phyloP scores from a whole-genome alignment of 345 rosid species.

The Citropsis articulata region DNA sequence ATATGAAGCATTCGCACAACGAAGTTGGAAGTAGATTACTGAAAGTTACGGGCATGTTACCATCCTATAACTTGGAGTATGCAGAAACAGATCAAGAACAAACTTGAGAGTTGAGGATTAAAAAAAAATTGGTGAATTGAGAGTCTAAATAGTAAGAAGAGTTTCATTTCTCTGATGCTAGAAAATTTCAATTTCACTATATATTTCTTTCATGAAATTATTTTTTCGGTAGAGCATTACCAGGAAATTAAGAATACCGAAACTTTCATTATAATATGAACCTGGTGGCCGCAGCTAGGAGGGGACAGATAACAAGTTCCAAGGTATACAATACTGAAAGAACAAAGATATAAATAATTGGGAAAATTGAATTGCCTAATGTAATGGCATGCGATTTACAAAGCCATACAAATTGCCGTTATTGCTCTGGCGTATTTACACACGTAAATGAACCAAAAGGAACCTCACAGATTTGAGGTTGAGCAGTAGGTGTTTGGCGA shows the following conservation, averaged over 20 bases:
- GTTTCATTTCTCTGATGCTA: neutral
- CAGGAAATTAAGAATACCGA: neutral
- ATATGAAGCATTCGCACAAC: no score
- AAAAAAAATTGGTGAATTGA: neutral
- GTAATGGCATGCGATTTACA: neutral
- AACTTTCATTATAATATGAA: neutral
- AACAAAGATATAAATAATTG: neutral
- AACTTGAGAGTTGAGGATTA: no score
- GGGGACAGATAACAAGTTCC: neutral
- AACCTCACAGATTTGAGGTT: conserved; percentile 11
- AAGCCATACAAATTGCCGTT: neutral
- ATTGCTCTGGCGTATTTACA: conserved; percentile 8
- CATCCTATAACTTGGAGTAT: no score
- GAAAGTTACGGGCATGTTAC: no score
- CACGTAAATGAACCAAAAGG: conserved; percentile 9
- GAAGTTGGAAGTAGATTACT: no score
- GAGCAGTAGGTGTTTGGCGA: conserved; percentile 15
- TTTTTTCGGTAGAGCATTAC: neutral
- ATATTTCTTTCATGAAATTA: neutral
- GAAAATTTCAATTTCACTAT: conserved; percentile 2
- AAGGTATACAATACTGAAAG: neutral
- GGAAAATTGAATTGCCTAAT: neutral
- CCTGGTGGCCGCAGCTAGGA: neutral
- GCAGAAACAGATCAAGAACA: no score
- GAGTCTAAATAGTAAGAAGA: neutral